phyloP scores from a whole-genome alignment of 257 asterid genomes.

The Osmanthus fragrans region DNA sequence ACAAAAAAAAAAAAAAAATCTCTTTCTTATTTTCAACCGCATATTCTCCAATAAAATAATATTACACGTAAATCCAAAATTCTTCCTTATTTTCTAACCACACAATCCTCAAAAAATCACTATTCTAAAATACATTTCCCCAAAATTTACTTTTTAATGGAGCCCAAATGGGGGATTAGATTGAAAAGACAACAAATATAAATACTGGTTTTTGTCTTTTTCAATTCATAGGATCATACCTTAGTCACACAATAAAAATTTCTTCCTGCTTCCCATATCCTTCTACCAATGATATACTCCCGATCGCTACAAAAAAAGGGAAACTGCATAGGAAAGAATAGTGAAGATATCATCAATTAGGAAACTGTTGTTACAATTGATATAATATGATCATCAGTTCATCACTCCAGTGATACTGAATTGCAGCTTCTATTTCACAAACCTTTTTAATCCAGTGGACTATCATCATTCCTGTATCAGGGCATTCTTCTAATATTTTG shows the following conservation, averaged over 20 bases:
- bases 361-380: slow-evolving; percentile 16
- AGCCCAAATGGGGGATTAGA: too few relatives aligned
- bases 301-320: slow-evolving; percentile 94
- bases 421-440: slow-evolving; percentile 17
- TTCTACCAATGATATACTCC: slow-evolving; percentile 74
- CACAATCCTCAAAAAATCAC: too few relatives aligned
- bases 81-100: too few relatives aligned
- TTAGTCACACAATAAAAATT: slow-evolving; percentile 65
- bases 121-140: too few relatives aligned
- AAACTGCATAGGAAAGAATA: slow-evolving; percentile 53
- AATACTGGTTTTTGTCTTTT: background rate
- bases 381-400: slow-evolving; percentile 7
- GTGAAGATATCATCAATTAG: slow-evolving; percentile 13
- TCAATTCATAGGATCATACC: slow-evolving; percentile 35
- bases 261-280: slow-evolving; percentile 86
- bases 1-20: too few relatives aligned
- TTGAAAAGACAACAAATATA: background rate
- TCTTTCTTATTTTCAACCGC: too few relatives aligned
- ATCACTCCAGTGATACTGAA: background rate
- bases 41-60: too few relatives aligned
- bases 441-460: slow-evolving; percentile 95
- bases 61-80: too few relatives aligned
- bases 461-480: slow-evolving; percentile 68
- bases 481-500: slow-evolving; percentile 71
- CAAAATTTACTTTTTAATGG: too few relatives aligned